Conservation (phyloP, 23 red algal genomes). For the Gracilaria caudata region DNA sequence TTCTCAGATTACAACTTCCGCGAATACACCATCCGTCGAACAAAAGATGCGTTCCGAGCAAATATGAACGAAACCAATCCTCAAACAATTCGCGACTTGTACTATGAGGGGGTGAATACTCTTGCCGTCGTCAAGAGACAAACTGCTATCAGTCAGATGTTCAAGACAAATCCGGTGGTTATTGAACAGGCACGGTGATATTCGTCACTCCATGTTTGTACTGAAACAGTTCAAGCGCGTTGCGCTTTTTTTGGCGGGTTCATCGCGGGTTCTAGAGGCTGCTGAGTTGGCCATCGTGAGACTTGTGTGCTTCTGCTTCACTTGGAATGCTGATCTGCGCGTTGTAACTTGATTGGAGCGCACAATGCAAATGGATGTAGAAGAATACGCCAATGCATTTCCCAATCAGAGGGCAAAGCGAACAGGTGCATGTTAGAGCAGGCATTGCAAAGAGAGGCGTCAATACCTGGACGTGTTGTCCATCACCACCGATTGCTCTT, state of each 20-base stretch:
- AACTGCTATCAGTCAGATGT: conserved; percentile 77
- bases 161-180: conserved; percentile 63
- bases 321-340: too few relatives aligned
- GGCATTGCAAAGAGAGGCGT: too few relatives aligned
- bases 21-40: conserved; percentile 71
- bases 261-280: not conserved
- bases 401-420: too few relatives aligned
- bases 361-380: too few relatives aligned
- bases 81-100: conserved; percentile 29
- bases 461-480: not conserved
- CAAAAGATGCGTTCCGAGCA: conserved; percentile 60
- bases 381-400: too few relatives aligned
- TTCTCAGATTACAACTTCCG: conserved; percentile 81
- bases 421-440: too few relatives aligned
- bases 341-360: too few relatives aligned
- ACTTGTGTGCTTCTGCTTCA: too few relatives aligned
- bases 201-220: not conserved
- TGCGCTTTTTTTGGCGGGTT: not conserved
- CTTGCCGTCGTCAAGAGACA: conserved; percentile 69
- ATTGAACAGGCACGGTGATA: conserved; percentile 41
- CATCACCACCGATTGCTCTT: too few relatives aligned
- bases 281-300: not conserved
- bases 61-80: conserved; percentile 42
- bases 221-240: not conserved
- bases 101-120: conserved; percentile 52